Percentiles rank a stretch among this genome's conserved stretches.
Evolutionary conservation across 352 stramenopile genomes (phyloP).

Genomic region (Phytophthora pinifolia): DNA sequence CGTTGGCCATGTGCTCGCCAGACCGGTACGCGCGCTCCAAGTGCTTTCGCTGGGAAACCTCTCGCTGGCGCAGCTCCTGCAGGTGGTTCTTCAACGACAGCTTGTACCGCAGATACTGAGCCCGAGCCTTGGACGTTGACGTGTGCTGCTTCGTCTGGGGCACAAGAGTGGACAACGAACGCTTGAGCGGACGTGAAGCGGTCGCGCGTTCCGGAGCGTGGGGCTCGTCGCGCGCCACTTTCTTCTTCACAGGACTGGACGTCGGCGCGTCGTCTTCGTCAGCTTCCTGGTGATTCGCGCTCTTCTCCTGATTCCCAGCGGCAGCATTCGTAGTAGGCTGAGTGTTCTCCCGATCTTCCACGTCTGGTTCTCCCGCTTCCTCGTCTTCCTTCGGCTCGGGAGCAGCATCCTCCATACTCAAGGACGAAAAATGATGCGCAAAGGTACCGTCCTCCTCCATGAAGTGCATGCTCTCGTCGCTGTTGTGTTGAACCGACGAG

Average conservation of each 20-base stretch:
- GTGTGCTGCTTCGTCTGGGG: conserved; percentile 21
- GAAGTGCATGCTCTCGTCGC: conserved; percentile 59
- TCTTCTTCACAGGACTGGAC: conserved; percentile 41
- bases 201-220: conserved; percentile 16
- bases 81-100: conserved; percentile 68
- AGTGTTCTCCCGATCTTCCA: conserved; percentile 6
- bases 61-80: conserved; percentile 59
- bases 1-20: conserved; percentile 59
- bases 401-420: conserved; percentile 35
- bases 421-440: conserved; percentile 47
- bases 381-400: conserved; percentile 4
- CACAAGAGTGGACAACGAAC: conserved; percentile 46
- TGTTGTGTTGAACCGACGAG: conserved; percentile 67
- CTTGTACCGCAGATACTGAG: conserved; percentile 71
- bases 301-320: conserved; percentile 7
- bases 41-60: conserved; percentile 58
- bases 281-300: conserved; percentile 32
- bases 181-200: neutral
- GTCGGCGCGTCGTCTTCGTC: conserved; percentile 20
- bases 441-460: conserved; percentile 54
- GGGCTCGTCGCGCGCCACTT: conserved; percentile 24
- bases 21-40: conserved; percentile 64
- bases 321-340: conserved; percentile 12
- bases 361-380: neutral
- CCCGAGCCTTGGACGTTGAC: conserved; percentile 38